Percentiles rank a stretch among this genome's conserved stretches.
Evolutionary conservation across 2,329 filamentous ascomycete species (phyloP).

Genomic region (Exophiala phaeomuriformis): DNA sequence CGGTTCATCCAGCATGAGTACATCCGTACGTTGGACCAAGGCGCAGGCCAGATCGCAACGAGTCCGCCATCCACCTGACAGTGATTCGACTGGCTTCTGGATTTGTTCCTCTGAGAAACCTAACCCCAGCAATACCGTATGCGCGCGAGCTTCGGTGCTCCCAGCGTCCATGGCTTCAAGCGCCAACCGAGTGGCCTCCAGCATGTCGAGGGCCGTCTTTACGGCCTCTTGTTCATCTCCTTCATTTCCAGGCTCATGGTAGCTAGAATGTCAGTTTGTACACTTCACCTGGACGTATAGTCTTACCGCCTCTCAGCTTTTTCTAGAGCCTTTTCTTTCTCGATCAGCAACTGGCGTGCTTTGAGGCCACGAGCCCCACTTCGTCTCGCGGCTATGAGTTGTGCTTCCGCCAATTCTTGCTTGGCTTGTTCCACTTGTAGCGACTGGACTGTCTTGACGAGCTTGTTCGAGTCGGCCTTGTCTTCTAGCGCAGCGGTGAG

Average conservation of each 20-base stretch:
- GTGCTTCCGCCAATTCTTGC: conserved; percentile 58
- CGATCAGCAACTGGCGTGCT: conserved; percentile 66
- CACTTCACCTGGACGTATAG: not conserved
- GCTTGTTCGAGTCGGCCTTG: conserved; percentile 48
- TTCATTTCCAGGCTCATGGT: not conserved
- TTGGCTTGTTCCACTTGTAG: conserved; percentile 57
- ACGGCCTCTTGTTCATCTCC: conserved; percentile 20
- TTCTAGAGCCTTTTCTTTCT: conserved; percentile 59
- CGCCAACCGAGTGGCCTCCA: conserved; percentile 20
- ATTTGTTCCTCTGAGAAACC: conserved; percentile 23
- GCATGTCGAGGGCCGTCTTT: conserved; percentile 21
- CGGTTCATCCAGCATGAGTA: conserved; percentile 77
- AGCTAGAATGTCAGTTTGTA: conserved; percentile 3
- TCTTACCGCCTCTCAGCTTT: conserved; percentile 49
- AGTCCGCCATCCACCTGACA: conserved; percentile 75
- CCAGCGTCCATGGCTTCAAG: conserved; percentile 25
- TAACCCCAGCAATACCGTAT: conserved; percentile 21
- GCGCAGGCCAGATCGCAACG: conserved; percentile 57
- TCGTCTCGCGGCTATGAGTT: conserved; percentile 65
- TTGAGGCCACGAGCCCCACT: conserved; percentile 69
- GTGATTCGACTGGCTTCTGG: conserved; percentile 30
- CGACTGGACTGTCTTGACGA: conserved; percentile 54
- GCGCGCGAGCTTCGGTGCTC: conserved; percentile 23
- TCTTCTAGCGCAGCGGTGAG: conserved; percentile 55
- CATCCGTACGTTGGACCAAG: conserved; percentile 65